A percentile compares a stretch with the other conserved stretches of the same genome.
Evolutionary conservation across 768 basidiomycete species (phyloP).

Genomic region (Boletus subcaerulescens): DNA sequence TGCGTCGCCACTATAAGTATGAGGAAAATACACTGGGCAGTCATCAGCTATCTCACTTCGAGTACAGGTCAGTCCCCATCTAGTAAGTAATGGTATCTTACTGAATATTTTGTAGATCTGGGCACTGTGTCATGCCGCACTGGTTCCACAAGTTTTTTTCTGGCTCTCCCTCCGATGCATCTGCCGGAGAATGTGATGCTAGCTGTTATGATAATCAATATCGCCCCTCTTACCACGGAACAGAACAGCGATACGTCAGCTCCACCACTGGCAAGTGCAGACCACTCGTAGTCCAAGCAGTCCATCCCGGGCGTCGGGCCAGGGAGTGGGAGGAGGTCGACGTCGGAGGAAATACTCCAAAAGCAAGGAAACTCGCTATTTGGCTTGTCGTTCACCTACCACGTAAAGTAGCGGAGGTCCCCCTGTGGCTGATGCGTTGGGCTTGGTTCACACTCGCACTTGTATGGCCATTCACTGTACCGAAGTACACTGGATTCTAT

Average conservation of each 20-base stretch:
- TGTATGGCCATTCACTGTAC: slow-evolving; percentile 11
- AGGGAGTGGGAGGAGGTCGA: neutral
- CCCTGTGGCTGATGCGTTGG: slow-evolving; percentile 18
- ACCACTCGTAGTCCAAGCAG: slow-evolving; percentile 22
- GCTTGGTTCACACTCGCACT: slow-evolving; percentile 14
- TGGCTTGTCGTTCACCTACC: slow-evolving; percentile 13
- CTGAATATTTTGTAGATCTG: neutral
- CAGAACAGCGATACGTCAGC: slow-evolving; percentile 22
- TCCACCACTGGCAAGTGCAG: slow-evolving; percentile 22
- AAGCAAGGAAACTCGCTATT: slow-evolving; percentile 13
- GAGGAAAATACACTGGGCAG: too few relatives aligned
- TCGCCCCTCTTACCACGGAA: slow-evolving; percentile 11
- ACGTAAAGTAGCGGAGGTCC: neutral
- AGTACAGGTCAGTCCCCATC: slow-evolving; percentile 4
- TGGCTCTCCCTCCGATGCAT: too few relatives aligned
- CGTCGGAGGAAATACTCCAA: neutral
- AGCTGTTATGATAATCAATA: slow-evolving; percentile 19
- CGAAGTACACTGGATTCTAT: slow-evolving; percentile 8
- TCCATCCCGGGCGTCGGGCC: slow-evolving; percentile 2
- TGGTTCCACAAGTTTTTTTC: too few relatives aligned
- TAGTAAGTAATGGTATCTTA: neutral
- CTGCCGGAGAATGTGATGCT: too few relatives aligned
- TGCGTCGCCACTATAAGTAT: slow-evolving; percentile 1
- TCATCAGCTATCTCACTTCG: neutral
- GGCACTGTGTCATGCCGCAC: too few relatives aligned